phyloP scores from a whole-genome alignment of 352 stramenopile species.

The Globisporangium cylindrosporum region DNA sequence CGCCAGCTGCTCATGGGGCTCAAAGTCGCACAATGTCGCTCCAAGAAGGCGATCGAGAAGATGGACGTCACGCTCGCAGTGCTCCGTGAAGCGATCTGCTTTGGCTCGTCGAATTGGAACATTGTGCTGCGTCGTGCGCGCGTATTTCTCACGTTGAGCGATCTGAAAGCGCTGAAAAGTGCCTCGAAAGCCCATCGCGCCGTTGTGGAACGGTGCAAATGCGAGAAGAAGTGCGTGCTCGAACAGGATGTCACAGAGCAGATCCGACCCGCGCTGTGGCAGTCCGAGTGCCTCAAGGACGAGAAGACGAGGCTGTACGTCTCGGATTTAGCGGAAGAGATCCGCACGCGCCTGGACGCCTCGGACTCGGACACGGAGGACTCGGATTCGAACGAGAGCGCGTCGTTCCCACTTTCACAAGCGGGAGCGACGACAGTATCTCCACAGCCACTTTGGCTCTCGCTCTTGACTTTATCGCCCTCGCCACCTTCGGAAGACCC shows the following conservation, averaged over 20 bases:
- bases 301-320: conserved; percentile 45
- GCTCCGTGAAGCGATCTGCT: conserved; percentile 41
- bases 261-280: conserved; percentile 36
- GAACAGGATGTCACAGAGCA: conserved; percentile 12
- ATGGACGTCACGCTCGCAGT: conserved; percentile 56
- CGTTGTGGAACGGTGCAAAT: conserved; percentile 24
- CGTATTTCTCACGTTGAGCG: conserved; percentile 42
- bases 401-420: neutral
- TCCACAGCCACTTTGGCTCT: conserved; percentile 13
- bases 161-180: conserved; percentile 35
- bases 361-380: conserved; percentile 28
- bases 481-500: conserved; percentile 10
- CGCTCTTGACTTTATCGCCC: neutral
- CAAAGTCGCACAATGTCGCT: conserved; percentile 56
- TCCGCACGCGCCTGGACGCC: conserved; percentile 39
- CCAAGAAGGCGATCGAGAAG: conserved; percentile 48
- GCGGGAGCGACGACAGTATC: neutral
- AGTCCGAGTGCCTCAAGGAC: conserved; percentile 45
- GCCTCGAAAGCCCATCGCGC: conserved; percentile 32
- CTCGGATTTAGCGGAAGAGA: conserved; percentile 48
- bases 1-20: conserved; percentile 70
- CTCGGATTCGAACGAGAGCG: conserved; percentile 3
- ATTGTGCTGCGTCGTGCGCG: conserved; percentile 22
- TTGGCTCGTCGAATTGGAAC: conserved; percentile 26
- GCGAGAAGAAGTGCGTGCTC: conserved; percentile 28